Conservation (phyloP, 2,329 filamentous ascomycete genomes). For the Curvularia sp. region DNA sequence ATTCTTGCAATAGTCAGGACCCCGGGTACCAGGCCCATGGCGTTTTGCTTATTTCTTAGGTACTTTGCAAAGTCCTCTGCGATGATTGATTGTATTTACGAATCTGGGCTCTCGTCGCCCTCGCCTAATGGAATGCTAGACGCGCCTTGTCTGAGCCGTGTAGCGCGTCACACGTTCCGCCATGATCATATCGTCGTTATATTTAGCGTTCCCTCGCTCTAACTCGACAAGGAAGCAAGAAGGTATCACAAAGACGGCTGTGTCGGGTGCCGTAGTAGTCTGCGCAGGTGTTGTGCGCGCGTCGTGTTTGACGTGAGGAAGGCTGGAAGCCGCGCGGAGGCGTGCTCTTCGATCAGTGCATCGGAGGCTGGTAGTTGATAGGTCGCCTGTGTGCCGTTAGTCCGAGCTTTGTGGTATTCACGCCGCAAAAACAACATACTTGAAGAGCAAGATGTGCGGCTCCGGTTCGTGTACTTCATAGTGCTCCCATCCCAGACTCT, state of each 20-base stretch:
- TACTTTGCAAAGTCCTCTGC: slow-evolving; percentile 19
- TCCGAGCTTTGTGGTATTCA: not conserved
- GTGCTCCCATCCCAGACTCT: slow-evolving; percentile 99
- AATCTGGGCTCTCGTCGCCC: slow-evolving; percentile 29
- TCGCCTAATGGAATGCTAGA: slow-evolving; percentile 24
- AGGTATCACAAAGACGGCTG: slow-evolving; percentile 27
- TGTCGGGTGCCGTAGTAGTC: slow-evolving; percentile 20
- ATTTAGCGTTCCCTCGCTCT: slow-evolving; percentile 44
- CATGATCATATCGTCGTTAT: slow-evolving; percentile 50
- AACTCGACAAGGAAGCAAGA: slow-evolving; percentile 43
- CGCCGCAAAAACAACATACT: slow-evolving; percentile 66
- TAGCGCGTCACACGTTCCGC: slow-evolving; percentile 37
- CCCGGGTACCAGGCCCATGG: slow-evolving; percentile 6
- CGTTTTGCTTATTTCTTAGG: slow-evolving; percentile 8
- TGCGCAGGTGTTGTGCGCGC: slow-evolving; percentile 17
- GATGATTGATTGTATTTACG: slow-evolving; percentile 43
- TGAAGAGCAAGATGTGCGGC: slow-evolving; percentile 97
- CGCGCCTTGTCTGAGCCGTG: slow-evolving; percentile 31
- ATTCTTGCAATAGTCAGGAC: slow-evolving; percentile 5
- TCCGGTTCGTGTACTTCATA: slow-evolving; percentile 99
- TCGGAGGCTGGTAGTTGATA: slow-evolving; percentile 80
- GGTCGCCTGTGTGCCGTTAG: slow-evolving; percentile 66
- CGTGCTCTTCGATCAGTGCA: slow-evolving; percentile 40
- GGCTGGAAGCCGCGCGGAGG: slow-evolving; percentile 7
- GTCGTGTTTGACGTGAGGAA: slow-evolving; percentile 16